Base-by-base conservation (phyloP, 2,329 filamentous ascomycete genomes). In the Fusarium nisikadoi region DNA sequence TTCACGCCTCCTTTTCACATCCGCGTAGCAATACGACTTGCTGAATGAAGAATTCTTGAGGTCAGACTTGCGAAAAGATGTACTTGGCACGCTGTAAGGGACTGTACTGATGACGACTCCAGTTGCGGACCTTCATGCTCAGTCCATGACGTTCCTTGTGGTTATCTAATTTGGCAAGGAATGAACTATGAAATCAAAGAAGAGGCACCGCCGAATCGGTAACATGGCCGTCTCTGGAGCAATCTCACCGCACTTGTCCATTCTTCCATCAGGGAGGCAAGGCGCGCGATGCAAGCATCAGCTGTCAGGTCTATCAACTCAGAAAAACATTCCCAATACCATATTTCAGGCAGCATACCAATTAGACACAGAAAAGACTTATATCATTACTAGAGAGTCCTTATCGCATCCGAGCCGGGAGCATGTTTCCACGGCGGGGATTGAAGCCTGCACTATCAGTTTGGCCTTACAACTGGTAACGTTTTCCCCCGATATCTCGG, bases 401-500 rank as follows among this genome's bases (percentile, higher is more conserved):
- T 6, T 47, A 0, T 6, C 13, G 0, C 2, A 29, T 29, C 1
- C 9, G 27, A 12, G 9, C 8, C 1, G 1, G 1, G 3, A 8
- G 14, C 4, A 47, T 17, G 20, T n/a, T 17, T 31, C 27, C 7
- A n/a, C 6, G 1, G 4, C 19, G 4, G n/a, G n/a, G 10, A 3
- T 47, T 2, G 13, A 29, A 47, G 6, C 13, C 14, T 29, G 6
- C 4, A 47, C 27, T 16, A n/a, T n/a, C 13, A 7, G 29, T 5
- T 2, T 20, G 3, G 25, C 13, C 45, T 19, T 46, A 4, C 13
- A 3, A 3, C 25, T 19, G 8, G 13, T 11, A 6, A 11, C 8
- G 16, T 29, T 10, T n/a, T 7, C 9, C 11, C 13, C 2, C 6
- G 4, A 29, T n/a, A 7, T 16, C 27, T 29, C 4, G 11, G 13